phyloP scores from a whole-genome alignment of 2,329 filamentous ascomycete genomes.

The Ophiostoma australiae region DNA sequence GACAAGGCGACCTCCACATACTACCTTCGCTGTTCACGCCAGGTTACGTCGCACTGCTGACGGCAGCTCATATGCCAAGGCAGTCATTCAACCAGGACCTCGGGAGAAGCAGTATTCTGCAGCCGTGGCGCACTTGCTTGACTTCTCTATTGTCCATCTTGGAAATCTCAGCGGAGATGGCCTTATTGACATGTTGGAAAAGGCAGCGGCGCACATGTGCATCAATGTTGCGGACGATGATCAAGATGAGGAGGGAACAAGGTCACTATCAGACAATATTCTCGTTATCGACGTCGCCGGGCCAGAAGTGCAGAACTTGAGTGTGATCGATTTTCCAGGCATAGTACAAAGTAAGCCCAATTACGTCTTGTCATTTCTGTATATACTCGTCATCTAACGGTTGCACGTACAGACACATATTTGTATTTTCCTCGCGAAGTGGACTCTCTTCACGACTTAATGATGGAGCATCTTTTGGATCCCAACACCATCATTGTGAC shows the following conservation, averaged over 20 bases:
- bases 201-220: slow-evolving; percentile 16
- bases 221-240: background rate
- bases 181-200: background rate
- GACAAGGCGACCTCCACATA: background rate
- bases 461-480: background rate
- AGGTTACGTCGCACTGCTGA: background rate
- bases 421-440: background rate
- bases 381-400: background rate
- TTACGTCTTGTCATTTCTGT: slow-evolving; percentile 34
- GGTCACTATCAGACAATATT: slow-evolving; percentile 23
- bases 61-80: slow-evolving; percentile 3
- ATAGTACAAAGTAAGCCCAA: slow-evolving; percentile 18
- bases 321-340: slow-evolving; percentile 24
- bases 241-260: background rate
- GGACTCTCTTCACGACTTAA: background rate
- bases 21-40: slow-evolving; percentile 4
- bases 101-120: slow-evolving; percentile 20
- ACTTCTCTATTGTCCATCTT: slow-evolving; percentile 12
- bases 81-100: slow-evolving; percentile 20
- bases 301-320: slow-evolving; percentile 22
- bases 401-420: background rate
- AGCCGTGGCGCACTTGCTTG: slow-evolving; percentile 19
- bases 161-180: background rate
- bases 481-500: background rate
- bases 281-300: slow-evolving; percentile 24